Evolutionary conservation across 768 basidiomycete species (phyloP), one percentile per base, ranked within the genome.

Genomic region (Lentinula lateritia): DNA sequence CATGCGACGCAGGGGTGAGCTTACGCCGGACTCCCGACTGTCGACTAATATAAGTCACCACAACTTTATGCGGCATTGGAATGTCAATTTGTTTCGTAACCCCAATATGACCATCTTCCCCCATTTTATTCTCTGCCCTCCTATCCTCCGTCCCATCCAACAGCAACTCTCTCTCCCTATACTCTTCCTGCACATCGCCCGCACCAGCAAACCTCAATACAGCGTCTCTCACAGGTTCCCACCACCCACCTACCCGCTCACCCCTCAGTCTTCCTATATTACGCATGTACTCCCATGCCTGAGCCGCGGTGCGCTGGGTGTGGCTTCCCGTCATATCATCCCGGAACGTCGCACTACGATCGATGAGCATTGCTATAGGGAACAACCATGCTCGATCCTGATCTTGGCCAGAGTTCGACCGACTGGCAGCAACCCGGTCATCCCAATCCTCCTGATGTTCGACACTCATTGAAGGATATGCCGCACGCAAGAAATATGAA

Each of bases 321-420:
- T 78, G 78, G 32, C 76, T 74, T 10, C 88, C 88, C 61, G 90
- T 90, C 2, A 82, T 69, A 3, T 71, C 63, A 0, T 90, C 91
- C 2, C 89, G 78, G 72, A 89, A 87, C 0, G 92, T 81, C 0
- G 92, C 93, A 43, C 86, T 88, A 18, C 93, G 81, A 72, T 94
- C 92, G 6, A 84, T 77, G 55, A 93, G 75, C 7, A 94, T 76
- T 3, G 88, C 78, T 5, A 81, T 76, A 6, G 90, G 86, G 68
- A 93, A 89, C 64, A 85, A 81, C 83, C 84, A 93, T 4, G 85
- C 89, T 9, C 81, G 80, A n/a, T 48, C 45, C 9, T 62, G 62
- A 2, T 38, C 32, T 15, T 20, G 5, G 18, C 5, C 10, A n/a
- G 50, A 15, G 39, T 16, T 48, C 16, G 70, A 23, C 23, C 23